Percentiles rank a stretch among this genome's conserved stretches.
Conservation (phyloP, 768 basidiomycete genomes). For the Lanmaoa pseudosensibilis region DNA sequence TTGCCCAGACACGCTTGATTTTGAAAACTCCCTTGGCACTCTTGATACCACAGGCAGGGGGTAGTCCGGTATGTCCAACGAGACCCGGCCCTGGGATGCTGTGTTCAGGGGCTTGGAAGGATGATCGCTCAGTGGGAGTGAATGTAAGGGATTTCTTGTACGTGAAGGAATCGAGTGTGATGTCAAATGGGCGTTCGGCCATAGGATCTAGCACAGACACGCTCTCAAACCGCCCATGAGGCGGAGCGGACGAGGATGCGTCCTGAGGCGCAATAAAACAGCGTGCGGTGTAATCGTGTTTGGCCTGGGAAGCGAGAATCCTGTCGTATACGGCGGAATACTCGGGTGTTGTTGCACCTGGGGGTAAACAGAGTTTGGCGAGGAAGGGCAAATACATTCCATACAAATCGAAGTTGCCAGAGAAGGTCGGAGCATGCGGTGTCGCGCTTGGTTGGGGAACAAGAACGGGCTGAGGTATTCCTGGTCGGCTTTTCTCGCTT, state of each 20-base stretch:
- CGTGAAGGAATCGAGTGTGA: conserved; percentile 27
- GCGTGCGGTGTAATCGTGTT: conserved; percentile 37
- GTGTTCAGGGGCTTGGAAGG: conserved; percentile 27
- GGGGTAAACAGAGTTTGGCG: conserved; percentile 32
- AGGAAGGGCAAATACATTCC: conserved; percentile 40
- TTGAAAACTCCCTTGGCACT: conserved; percentile 36
- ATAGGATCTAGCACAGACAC: conserved; percentile 34
- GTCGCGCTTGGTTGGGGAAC: conserved; percentile 6
- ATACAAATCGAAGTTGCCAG: conserved; percentile 43
- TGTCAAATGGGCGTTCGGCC: conserved; percentile 36
- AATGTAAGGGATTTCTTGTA: conserved; percentile 29
- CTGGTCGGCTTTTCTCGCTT: not conserved
- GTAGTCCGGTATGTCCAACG: conserved; percentile 27
- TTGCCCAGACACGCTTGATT: conserved; percentile 37
- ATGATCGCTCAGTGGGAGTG: conserved; percentile 26
- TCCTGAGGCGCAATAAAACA: conserved; percentile 25
- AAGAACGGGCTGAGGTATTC: conserved; percentile 7
- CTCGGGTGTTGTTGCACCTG: conserved; percentile 25
- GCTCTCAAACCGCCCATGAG: conserved; percentile 28
- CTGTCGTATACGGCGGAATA: conserved; percentile 36
- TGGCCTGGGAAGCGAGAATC: conserved; percentile 40
- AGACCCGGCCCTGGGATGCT: conserved; percentile 27
- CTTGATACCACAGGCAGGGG: conserved; percentile 34
- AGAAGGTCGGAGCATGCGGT: conserved; percentile 15
- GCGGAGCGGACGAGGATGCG: conserved; percentile 9